Conservation (phyloP, 164 flowering plant species). For the Magnolia sinica region DNA sequence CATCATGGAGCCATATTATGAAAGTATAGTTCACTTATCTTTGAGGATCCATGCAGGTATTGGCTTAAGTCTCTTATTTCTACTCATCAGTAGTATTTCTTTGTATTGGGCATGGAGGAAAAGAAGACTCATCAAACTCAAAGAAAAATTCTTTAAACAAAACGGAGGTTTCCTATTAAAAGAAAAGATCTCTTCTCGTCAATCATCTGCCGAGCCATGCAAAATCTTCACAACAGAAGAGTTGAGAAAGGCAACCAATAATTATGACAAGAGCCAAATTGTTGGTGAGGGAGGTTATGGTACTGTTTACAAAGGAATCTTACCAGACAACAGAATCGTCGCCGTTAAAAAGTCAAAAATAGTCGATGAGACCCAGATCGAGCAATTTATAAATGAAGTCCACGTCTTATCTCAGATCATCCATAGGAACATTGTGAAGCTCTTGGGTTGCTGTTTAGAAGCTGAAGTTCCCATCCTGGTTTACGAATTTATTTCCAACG, state of each 20-base stretch:
- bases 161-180: too few species aligned
- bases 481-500: conserved; percentile 1
- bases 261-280: neutral
- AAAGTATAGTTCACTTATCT: too few species aligned
- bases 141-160: too few species aligned
- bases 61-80: too few species aligned
- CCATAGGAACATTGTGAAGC: conserved; percentile 40
- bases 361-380: conserved; percentile 1
- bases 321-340: neutral
- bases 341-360: conserved; percentile 4
- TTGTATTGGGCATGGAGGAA: too few species aligned
- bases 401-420: conserved; percentile 24
- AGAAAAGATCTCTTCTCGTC: too few species aligned
- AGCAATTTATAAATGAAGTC: conserved; percentile 6
- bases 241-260: neutral
- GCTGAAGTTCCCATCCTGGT: conserved; percentile 12
- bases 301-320: neutral
- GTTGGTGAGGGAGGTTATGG: conserved; percentile 5
- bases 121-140: too few species aligned
- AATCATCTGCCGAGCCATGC: neutral
- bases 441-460: conserved; percentile 41
- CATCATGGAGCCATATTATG: too few species aligned
- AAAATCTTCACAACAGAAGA: neutral
- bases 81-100: too few species aligned
- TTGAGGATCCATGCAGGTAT: too few species aligned